Percentiles rank a stretch among this genome's conserved stretches.
These are phyloP conservation scores for Hypholoma fasciculare DNA, from an alignment of 768 basidiomycete genomes.

Conservation along the genomic window DNA sequence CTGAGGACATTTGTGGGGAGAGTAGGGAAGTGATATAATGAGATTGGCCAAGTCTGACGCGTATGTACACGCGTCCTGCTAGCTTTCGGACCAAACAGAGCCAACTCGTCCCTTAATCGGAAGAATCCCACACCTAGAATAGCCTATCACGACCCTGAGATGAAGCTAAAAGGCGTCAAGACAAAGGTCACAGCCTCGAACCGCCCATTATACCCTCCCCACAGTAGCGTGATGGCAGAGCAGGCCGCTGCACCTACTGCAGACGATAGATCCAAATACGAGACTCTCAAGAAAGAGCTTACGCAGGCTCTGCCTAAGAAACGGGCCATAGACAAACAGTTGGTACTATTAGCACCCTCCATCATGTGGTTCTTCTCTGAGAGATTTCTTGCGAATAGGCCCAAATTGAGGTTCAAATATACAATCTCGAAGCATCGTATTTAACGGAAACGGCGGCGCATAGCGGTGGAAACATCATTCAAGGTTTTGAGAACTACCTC, in stretches of 20 bases:
- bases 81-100: conserved; percentile 27
- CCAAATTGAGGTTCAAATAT: conserved; percentile 75
- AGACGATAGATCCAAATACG: conserved; percentile 75
- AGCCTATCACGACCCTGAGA: conserved; percentile 9
- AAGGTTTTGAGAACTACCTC: conserved; percentile 85
- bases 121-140: conserved; percentile 4
- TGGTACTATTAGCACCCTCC: conserved; percentile 41
- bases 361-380: background rate
- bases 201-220: conserved; percentile 2
- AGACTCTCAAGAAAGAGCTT: conserved; percentile 73
- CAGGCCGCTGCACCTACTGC: conserved; percentile 38
- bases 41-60: conserved; percentile 25
- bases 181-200: conserved; percentile 5
- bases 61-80: conserved; percentile 41
- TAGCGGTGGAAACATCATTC: conserved; percentile 84
- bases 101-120: conserved; percentile 16
- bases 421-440: conserved; percentile 74
- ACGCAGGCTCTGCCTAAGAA: conserved; percentile 74
- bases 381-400: conserved; percentile 43
- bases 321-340: conserved; percentile 70
- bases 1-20: conserved; percentile 52
- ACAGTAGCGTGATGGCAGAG: conserved; percentile 35
- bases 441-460: conserved; percentile 75
- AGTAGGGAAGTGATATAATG: conserved; percentile 7
- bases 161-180: conserved; percentile 7